Evolutionary conservation across 2,329 filamentous ascomycete species (phyloP).

Genomic region (Botrytis fragariae): DNA sequence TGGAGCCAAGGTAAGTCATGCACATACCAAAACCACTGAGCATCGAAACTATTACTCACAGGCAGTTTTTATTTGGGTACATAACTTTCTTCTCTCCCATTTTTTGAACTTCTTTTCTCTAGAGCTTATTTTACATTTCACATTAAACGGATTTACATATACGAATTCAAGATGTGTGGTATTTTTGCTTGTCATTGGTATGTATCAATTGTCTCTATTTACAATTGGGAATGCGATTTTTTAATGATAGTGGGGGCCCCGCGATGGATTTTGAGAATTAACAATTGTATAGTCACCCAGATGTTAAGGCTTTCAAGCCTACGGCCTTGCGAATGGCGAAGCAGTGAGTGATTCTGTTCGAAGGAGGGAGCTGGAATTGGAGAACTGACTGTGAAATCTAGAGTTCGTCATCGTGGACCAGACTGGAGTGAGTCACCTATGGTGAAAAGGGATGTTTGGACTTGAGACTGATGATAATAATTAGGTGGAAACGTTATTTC

Average conservation of each 20-base stretch:
- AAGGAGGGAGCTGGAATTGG: neutral
- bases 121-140: neutral
- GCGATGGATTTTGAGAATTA: conserved; percentile 53
- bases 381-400: conserved; percentile 12
- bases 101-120: neutral
- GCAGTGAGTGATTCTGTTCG: conserved; percentile 60
- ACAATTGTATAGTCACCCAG: conserved; percentile 48
- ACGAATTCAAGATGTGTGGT: conserved; percentile 29
- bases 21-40: conserved; percentile 5
- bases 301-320: conserved; percentile 95
- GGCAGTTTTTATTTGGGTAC: neutral
- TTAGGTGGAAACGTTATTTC: conserved; percentile 71
- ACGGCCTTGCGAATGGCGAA: conserved; percentile 91
- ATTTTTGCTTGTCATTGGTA: conserved; percentile 79
- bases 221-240: neutral
- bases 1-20: conserved; percentile 1
- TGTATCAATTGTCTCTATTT: conserved; percentile 7
- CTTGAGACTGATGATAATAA: conserved; percentile 15
- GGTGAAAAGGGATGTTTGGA: neutral
- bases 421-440: conserved; percentile 70
- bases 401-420: conserved; percentile 76
- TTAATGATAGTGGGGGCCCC: conserved; percentile 22
- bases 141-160: neutral
- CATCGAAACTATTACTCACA: conserved; percentile 14
- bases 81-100: neutral